A percentile compares a stretch with the other conserved stretches of the same genome.
Evolutionary conservation across 768 basidiomycete genomes (phyloP).

Genomic region (Phanerochaete carnosa): DNA sequence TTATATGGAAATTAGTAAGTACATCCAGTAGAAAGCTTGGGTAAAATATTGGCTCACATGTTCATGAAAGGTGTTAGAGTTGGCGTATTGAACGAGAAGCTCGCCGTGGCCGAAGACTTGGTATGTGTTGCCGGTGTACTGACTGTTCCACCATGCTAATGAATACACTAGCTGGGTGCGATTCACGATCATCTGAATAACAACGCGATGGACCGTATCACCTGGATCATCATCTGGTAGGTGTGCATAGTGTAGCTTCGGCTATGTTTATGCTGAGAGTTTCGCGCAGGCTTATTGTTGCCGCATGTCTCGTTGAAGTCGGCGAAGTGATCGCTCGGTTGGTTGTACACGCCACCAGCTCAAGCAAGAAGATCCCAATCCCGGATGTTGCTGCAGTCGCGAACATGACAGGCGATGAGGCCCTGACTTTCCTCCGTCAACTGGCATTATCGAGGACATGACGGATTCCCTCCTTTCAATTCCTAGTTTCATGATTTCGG

Average conservation of each 20-base stretch:
- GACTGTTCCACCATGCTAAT: background rate
- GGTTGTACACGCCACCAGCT: constrained; percentile 57
- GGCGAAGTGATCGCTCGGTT: constrained; percentile 82
- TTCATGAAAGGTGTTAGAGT: constrained; percentile 53
- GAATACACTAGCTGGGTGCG: constrained; percentile 61
- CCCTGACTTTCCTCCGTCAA: constrained; percentile 3
- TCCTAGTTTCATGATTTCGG: background rate
- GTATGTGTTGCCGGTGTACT: constrained; percentile 42
- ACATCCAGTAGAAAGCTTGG: too few species aligned
- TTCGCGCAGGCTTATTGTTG: constrained; percentile 74
- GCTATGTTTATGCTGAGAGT: background rate
- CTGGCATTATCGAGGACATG: constrained; percentile 1
- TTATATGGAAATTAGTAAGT: constrained; percentile 78
- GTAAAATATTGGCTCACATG: background rate
- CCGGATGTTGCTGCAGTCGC: constrained; percentile 7
- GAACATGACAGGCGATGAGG: constrained; percentile 12
- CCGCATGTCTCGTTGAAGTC: constrained; percentile 84
- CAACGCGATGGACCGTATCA: constrained; percentile 87
- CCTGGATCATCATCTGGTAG: constrained; percentile 71
- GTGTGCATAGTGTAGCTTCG: background rate
- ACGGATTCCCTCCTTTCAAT: background rate
- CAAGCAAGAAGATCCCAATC: background rate
- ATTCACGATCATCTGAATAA: constrained; percentile 94
- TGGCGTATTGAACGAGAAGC: constrained; percentile 81
- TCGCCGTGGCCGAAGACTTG: constrained; percentile 85